phyloP scores from a whole-genome alignment of 2,329 filamentous ascomycete genomes.

The Septoria petroselini region DNA sequence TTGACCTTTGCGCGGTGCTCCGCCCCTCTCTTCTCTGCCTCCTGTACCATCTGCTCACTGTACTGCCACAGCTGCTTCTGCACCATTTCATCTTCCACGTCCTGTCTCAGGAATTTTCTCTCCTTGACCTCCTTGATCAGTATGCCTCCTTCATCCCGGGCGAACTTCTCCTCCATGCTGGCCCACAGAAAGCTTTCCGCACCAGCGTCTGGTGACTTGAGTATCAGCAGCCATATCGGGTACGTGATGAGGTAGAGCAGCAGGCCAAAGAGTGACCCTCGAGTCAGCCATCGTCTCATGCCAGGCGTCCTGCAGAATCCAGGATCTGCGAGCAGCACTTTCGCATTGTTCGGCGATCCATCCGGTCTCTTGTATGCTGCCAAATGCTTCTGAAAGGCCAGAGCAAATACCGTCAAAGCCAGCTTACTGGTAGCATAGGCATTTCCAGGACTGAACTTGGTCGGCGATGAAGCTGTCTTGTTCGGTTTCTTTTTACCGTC shows the following conservation, averaged over 20 bases:
- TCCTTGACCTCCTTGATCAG: slow-evolving; percentile 86
- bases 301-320: slow-evolving; percentile 82
- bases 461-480: slow-evolving; percentile 20
- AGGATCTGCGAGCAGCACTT: slow-evolving; percentile 83
- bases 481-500: slow-evolving; percentile 42
- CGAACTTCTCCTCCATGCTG: slow-evolving; percentile 73
- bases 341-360: slow-evolving; percentile 72
- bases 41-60: slow-evolving; percentile 79
- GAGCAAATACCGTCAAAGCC: slow-evolving; percentile 83
- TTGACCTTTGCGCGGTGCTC: slow-evolving; percentile 58
- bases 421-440: slow-evolving; percentile 56
- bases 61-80: slow-evolving; percentile 88
- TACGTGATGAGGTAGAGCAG: slow-evolving; percentile 73
- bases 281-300: slow-evolving; percentile 79
- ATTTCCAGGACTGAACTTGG: slow-evolving; percentile 44
- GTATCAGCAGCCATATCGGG: slow-evolving; percentile 76
- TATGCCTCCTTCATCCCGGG: slow-evolving; percentile 62
- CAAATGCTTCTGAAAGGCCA: slow-evolving; percentile 89
- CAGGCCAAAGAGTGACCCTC: slow-evolving; percentile 78
- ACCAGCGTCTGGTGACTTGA: slow-evolving; percentile 80
- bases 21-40: slow-evolving; percentile 75
- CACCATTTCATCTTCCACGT: slow-evolving; percentile 71
- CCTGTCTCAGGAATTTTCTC: slow-evolving; percentile 66
- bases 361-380: slow-evolving; percentile 81
- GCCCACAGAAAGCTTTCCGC: slow-evolving; percentile 85